Conservation (phyloP, 148 eudicot species). For the Fagopyrum tataricum region DNA sequence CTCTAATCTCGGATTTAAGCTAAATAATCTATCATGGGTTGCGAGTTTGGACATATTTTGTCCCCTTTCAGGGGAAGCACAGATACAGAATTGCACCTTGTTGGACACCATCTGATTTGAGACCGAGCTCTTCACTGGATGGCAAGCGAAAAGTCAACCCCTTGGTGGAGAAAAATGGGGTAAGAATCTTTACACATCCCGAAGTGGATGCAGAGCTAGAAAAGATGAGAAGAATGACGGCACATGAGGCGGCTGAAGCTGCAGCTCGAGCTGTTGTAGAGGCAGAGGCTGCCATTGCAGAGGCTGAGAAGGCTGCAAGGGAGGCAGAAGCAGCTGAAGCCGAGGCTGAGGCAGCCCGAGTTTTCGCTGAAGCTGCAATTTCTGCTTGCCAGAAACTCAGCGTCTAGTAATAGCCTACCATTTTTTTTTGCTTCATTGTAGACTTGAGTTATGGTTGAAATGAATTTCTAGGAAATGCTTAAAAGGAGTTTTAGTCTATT, state of each 20-base stretch:
- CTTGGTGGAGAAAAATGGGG: slow-evolving; percentile 29
- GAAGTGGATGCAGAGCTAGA: slow-evolving; percentile 62
- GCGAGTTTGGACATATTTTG: neutral
- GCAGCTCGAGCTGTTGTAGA: slow-evolving; percentile 87
- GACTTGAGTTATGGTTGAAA: neutral
- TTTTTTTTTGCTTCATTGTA: neutral
- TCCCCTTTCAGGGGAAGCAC: slow-evolving; percentile 55
- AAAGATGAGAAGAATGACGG: slow-evolving; percentile 66
- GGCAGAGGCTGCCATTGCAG: slow-evolving; percentile 87
- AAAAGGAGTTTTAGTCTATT: neutral
- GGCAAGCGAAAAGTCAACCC: slow-evolving; percentile 28
- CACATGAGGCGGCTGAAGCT: slow-evolving; percentile 64
- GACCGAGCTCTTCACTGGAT: slow-evolving; percentile 25
- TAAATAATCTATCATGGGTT: neutral
- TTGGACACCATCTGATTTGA: slow-evolving; percentile 19
- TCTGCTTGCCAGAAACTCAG: slow-evolving; percentile 4
- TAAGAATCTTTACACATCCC: slow-evolving; percentile 40
- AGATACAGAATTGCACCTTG: slow-evolving; percentile 63
- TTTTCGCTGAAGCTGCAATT: slow-evolving; percentile 54
- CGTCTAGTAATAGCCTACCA: slow-evolving; percentile 7
- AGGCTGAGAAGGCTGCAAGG: slow-evolving; percentile 75
- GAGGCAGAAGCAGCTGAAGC: slow-evolving; percentile 87
- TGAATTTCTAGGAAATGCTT: neutral
- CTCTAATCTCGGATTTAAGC: neutral
- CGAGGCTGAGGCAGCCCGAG: slow-evolving; percentile 64